phyloP scores from a whole-genome alignment of 2,329 filamentous ascomycete species.

The Xylariales sp. region DNA sequence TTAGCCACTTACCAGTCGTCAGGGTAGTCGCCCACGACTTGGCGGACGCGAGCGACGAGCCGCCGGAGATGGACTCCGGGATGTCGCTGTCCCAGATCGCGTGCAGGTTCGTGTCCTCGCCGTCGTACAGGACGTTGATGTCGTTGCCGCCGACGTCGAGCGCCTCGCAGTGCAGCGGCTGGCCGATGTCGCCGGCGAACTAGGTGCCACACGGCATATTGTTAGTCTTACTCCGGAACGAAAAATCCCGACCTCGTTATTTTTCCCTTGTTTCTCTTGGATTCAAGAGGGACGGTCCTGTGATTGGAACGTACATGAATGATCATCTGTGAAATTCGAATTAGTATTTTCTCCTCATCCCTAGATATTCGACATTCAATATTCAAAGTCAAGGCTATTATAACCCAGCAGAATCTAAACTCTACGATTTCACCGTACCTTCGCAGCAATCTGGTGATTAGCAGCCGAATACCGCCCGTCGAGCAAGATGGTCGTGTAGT shows the following conservation, averaged over 20 bases:
- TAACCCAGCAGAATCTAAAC: too few species aligned
- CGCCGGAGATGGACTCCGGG: conserved; percentile 58
- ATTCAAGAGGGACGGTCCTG: neutral
- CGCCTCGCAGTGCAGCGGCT: conserved; percentile 66
- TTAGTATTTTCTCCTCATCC: conserved; percentile 23
- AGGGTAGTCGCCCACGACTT: conserved; percentile 55
- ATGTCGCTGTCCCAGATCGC: conserved; percentile 71
- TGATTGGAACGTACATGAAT: conserved; percentile 46
- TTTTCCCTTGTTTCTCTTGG: neutral
- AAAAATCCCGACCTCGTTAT: neutral
- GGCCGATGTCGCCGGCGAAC: conserved; percentile 67
- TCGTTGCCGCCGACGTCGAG: conserved; percentile 66
- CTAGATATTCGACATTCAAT: too few species aligned
- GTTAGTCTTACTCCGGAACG: conserved; percentile 1
- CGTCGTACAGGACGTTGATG: conserved; percentile 65
- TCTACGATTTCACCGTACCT: conserved; percentile 42
- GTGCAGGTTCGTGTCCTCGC: conserved; percentile 67
- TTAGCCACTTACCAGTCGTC: conserved; percentile 44
- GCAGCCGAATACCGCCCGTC: conserved; percentile 45
- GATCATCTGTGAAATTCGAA: conserved; percentile 43
- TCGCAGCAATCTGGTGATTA: conserved; percentile 53
- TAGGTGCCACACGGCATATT: conserved; percentile 22
- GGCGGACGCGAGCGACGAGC: conserved; percentile 51
- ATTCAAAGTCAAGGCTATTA: too few species aligned
- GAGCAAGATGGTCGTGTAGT: conserved; percentile 51